Evolutionary conservation across 2,329 filamentous ascomycete genomes (phyloP).

Genomic region (Stachybotrys elegans): DNA sequence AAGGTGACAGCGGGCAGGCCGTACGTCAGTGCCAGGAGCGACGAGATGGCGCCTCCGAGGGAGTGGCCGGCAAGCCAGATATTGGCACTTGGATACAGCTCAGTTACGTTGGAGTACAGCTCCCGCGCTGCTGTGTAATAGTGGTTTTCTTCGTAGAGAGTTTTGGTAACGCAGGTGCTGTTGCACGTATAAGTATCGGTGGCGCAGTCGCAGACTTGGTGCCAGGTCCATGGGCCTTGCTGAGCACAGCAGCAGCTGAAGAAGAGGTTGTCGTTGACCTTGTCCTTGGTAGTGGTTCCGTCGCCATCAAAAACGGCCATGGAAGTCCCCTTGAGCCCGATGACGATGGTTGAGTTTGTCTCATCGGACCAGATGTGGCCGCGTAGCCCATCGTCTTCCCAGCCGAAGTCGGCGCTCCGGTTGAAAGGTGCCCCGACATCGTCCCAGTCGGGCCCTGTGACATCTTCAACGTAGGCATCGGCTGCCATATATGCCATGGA

Average conservation of each 20-base stretch:
- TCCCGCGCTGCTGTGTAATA: constrained; percentile 89
- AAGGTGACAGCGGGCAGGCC: constrained; percentile 89
- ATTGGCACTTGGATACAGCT: constrained; percentile 76
- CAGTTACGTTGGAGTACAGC: constrained; percentile 87
- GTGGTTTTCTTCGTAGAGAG: constrained; percentile 74
- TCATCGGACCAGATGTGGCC: constrained; percentile 91
- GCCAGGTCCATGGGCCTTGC: constrained; percentile 84
- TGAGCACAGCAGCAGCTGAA: constrained; percentile 98
- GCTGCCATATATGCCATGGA: constrained; percentile 83
- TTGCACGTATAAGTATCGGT: constrained; percentile 86
- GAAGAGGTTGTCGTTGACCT: constrained; percentile 95
- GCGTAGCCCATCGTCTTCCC: constrained; percentile 81
- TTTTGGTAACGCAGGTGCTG: constrained; percentile 76
- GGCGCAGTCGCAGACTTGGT: constrained; percentile 89
- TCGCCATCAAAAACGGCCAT: constrained; percentile 93
- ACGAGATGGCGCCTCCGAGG: constrained; percentile 81
- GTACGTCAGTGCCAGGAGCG: constrained; percentile 86
- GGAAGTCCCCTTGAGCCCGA: constrained; percentile 88
- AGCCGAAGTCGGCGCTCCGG: constrained; percentile 83
- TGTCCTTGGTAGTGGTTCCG: constrained; percentile 94
- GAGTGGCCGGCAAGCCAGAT: constrained; percentile 93
- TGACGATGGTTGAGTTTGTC: constrained; percentile 79
- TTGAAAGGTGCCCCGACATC: constrained; percentile 78
- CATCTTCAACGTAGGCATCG: constrained; percentile 78
- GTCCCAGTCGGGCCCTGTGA: constrained; percentile 72